Evolutionary conservation across 768 basidiomycete species (phyloP).

Genomic region (Suillus subalutaceus): DNA sequence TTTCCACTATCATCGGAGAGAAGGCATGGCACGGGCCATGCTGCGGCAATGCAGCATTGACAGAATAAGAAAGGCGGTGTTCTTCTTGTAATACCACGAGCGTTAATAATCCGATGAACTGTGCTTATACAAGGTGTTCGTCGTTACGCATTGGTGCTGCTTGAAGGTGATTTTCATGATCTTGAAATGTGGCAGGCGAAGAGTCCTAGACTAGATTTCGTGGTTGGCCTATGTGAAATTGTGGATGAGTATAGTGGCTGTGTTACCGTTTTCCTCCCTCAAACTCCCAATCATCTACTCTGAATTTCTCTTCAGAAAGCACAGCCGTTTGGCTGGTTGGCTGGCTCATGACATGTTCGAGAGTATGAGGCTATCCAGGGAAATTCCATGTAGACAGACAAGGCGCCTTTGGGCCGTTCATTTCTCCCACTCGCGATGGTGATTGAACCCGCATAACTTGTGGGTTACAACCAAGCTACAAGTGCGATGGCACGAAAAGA

Average conservation of each 20-base stretch:
- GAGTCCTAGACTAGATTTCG: neutral
- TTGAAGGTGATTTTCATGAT: neutral
- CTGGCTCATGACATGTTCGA: neutral
- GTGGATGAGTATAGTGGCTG: neutral
- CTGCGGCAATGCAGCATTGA: neutral
- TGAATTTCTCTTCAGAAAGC: conserved; percentile 4
- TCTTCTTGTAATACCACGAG: neutral
- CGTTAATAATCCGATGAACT: neutral
- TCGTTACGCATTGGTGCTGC: neutral
- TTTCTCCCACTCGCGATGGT: conserved; percentile 3
- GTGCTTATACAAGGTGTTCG: conserved; percentile 4
- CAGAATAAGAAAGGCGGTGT: conserved; percentile 1
- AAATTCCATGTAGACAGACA: neutral
- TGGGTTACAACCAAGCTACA: neutral
- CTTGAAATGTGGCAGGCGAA: neutral
- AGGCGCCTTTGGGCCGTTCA: neutral
- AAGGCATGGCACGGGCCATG: conserved; percentile 1
- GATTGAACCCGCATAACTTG: neutral
- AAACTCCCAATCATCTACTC: conserved; percentile 8
- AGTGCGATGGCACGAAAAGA: neutral
- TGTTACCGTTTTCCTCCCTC: neutral
- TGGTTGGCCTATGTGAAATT: neutral
- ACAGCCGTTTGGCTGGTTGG: conserved; percentile 2
- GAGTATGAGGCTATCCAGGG: neutral
- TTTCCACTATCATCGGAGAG: neutral